Base-by-base conservation (phyloP, 1,284 basidiomycete species). In the Chondrostereum purpureum region DNA sequence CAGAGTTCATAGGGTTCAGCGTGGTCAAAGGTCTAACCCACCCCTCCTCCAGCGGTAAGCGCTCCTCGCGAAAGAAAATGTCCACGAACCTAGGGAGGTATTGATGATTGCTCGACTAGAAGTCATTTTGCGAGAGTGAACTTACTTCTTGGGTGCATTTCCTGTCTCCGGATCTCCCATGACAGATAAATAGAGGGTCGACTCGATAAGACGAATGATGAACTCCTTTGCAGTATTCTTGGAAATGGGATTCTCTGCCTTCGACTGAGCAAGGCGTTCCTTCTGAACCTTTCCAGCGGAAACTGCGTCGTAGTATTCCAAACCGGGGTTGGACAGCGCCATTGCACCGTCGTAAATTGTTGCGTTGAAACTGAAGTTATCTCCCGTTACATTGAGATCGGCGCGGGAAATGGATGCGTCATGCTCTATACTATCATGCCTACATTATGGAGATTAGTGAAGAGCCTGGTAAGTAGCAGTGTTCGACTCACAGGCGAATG, bases 221-320 rank as follows among this genome's bases (percentile, higher is more conserved):
- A 55, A 47, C 21, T 58, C 55, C 40, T 53, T 56, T 27, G 40
- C 36, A 3, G 52, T 55, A 40, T 56, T 58, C 36, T 48, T 50
- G 38, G 53, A 21, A 17, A 47, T 46, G 12, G 54, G 51, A 18
- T 58, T 58, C 2, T 37, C 45, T 21, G 36, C 44, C 36, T 50
- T 39, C 14, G 51, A 52, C 11, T 53, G 38, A 10, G 44, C 50
- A 17, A 58, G 42, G 18, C 56, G 45, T 21, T 50, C 18, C 24
- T 52, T 42, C 42, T 47, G 45, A 10, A 54, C 55, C 31, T 50
- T 43, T 4, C 52, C 55, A 3, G 55, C 53, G 17, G 55, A 57
- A 1, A 48, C 50, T 3, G 48, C 43, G 21, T 57, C 50, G 50
- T 57, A 57, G 31, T 50, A 53, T 14, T 50, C 47, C 13, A 52